A percentile compares a stretch with the other conserved stretches of the same genome.
phyloP scores from a whole-genome alignment of 2,329 filamentous ascomycete genomes.

The Verticillium isaacii region DNA sequence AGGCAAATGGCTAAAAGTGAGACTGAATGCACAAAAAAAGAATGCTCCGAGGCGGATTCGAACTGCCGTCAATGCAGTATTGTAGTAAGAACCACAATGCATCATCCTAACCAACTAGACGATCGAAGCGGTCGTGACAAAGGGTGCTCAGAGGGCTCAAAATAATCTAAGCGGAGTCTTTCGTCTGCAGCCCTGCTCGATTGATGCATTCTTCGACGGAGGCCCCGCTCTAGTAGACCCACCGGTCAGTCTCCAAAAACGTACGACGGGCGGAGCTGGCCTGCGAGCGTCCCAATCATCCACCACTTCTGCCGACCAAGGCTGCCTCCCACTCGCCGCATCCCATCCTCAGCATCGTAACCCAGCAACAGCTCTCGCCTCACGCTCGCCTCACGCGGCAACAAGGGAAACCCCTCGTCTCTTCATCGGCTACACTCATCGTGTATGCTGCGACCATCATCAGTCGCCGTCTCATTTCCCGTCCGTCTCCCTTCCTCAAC shows the following conservation, averaged over 20 bases:
- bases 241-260: neutral
- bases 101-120: constrained; percentile 17
- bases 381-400: neutral
- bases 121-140: constrained; percentile 9
- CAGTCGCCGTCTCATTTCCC: neutral
- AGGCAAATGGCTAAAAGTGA: too few species aligned
- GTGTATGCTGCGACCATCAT: neutral
- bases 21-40: neutral
- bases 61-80: constrained; percentile 15
- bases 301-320: neutral
- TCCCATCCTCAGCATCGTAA: neutral
- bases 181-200: neutral
- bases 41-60: constrained; percentile 15
- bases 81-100: constrained; percentile 13
- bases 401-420: neutral
- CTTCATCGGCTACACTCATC: neutral
- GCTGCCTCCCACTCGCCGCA: neutral
- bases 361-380: too few species aligned
- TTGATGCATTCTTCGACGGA: too few species aligned
- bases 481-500: too few species aligned
- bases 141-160: too few species aligned
- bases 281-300: neutral
- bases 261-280: neutral
- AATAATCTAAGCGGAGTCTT: too few species aligned
- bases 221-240: too few species aligned